These are phyloP conservation scores for Pichia sorboxylosa DNA, from an alignment of 1,139 yeast genomes.

Conservation along the genomic window DNA sequence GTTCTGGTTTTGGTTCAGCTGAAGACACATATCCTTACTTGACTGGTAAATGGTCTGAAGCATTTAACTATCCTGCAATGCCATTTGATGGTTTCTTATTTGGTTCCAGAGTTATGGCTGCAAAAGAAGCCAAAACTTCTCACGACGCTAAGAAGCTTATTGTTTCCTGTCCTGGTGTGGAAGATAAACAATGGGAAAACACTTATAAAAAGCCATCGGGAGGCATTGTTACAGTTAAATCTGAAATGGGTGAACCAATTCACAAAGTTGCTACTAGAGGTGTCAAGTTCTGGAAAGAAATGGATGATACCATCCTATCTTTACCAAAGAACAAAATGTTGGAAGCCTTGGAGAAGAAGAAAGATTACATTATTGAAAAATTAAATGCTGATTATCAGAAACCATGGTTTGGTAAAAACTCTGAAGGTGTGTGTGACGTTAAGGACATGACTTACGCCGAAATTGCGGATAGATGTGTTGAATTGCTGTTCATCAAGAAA, in stretches of 20 bases:
- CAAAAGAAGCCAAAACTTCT: constrained; percentile 91
- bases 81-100: constrained; percentile 96
- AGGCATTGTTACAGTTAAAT: constrained; percentile 88
- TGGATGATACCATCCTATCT: constrained; percentile 86
- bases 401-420: constrained; percentile 87
- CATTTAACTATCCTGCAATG: constrained; percentile 90
- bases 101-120: constrained; percentile 96
- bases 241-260: constrained; percentile 99
- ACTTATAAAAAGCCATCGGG: constrained; percentile 94
- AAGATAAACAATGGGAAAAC: constrained; percentile 81
- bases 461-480: constrained; percentile 79
- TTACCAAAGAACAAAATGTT: constrained; percentile 83
- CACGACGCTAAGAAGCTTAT: constrained; percentile 89
- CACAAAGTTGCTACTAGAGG: constrained; percentile 98
- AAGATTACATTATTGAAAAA: constrained; percentile 70
- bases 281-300: constrained; percentile 91
- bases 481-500: constrained; percentile 74
- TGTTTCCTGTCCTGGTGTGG: constrained; percentile 82
- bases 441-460: constrained; percentile 94
- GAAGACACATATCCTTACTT: constrained; percentile 95
- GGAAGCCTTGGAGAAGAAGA: constrained; percentile 73
- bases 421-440: constrained; percentile 75
- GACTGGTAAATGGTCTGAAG: constrained; percentile 89
- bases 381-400: constrained; percentile 93
- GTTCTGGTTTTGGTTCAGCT: constrained; percentile 96